Percentiles rank a stretch among this genome's conserved stretches.
These are phyloP conservation scores for Blastobotrys attinorum DNA, from an alignment of 805 yeast genomes.

Conservation along the genomic window DNA sequence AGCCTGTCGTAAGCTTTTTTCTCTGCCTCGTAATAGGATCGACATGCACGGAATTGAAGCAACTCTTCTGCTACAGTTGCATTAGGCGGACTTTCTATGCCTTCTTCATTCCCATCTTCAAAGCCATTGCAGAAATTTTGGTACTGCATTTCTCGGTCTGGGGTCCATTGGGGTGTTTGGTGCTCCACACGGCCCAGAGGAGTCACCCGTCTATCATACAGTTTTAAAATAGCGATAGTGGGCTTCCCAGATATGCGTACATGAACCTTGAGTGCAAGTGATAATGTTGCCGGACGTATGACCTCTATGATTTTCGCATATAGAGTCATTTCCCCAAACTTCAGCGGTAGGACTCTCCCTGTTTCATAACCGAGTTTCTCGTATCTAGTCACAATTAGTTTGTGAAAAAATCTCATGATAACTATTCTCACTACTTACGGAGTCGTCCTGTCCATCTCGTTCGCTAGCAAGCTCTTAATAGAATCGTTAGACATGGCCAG, in stretches of 20 bases:
- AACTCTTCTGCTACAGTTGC: neutral
- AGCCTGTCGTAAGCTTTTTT: neutral
- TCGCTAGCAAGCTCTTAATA: too few relatives aligned
- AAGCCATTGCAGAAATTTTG: neutral
- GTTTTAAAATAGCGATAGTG: neutral
- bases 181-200: neutral
- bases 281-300: neutral
- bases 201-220: neutral
- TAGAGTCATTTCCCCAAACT: too few relatives aligned
- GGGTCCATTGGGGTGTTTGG: neutral
- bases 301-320: neutral
- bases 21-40: neutral
- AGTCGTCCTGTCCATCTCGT: too few relatives aligned
- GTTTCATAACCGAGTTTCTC: too few relatives aligned
- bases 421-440: too few relatives aligned
- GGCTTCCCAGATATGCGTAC: neutral
- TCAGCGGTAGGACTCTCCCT: too few relatives aligned
- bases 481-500: too few relatives aligned
- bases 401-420: too few relatives aligned
- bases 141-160: neutral
- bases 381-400: too few relatives aligned
- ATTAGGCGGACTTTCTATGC: neutral
- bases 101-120: neutral
- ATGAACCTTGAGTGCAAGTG: neutral
- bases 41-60: neutral